Evolutionary conservation across 129 eudicot genomes (phyloP), one percentile per base, ranked within the genome.

Genomic region (Mikania micrantha): DNA sequence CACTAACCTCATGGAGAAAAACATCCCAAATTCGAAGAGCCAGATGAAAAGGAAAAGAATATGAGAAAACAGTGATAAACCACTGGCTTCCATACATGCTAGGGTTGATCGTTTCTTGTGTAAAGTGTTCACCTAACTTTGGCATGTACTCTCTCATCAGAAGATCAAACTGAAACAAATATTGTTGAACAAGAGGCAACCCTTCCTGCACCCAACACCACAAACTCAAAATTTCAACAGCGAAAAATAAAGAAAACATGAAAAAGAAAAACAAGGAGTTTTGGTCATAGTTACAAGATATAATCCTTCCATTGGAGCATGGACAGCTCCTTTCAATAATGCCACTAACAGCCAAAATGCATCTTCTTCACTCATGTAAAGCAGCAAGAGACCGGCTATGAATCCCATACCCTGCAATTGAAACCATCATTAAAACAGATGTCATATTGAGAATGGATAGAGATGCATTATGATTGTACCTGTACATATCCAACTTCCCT

Each of bases 21-120:
- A 94, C 99, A 74, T 94, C 99, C 99, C 99, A 94, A 45, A 94
- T 86, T 71, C 97, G 86, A 83, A 94, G 91, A 66, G 95, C 93
- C 86, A 94, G 82, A 74, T 85, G 93, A 77, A 94, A 94, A 17
- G 99, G 97, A 75, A 89, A 90, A 45, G 99, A 89, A 66, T 94
- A 94, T 0, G 99, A 87, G 78, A 89, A 94, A 53, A 94, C 97
- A 9, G 99, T 94, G 60, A 94, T 94, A 83, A 94, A 94, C 99
- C 97, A 94, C 79, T 94, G 99, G 82, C 99, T 94, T 31, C 95
- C 99, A 48, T 94, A 94, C 99, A 94, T 94, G 88, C 97, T 94
- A 56, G 99, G 99, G 61, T 90, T 89, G 79, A 94, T 90, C 99
- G 81, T 85, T 79, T 94, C 97, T 76, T 83, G 73, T 40, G 87